Evolutionary conservation across 805 yeast genomes (phyloP).

Genomic region (Candida maris): DNA sequence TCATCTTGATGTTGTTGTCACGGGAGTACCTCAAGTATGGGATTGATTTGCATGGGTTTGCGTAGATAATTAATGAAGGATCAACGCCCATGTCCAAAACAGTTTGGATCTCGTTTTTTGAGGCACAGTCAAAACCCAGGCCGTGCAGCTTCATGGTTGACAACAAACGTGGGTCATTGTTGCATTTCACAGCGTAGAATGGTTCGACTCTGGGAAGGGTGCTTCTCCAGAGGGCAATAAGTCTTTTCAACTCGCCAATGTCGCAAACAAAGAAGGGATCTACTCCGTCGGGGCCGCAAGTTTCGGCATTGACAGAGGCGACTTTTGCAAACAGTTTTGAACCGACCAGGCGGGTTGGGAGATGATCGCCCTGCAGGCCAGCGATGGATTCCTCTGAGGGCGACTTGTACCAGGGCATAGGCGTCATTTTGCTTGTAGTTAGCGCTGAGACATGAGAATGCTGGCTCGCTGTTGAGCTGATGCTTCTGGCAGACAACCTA

Average conservation of each 20-base stretch:
- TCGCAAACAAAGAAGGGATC: slow-evolving; percentile 89
- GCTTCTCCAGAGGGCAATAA: slow-evolving; percentile 59
- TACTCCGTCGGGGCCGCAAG: slow-evolving; percentile 61
- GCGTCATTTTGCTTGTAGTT: slow-evolving; percentile 10
- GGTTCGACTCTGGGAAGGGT: slow-evolving; percentile 75
- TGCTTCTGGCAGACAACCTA: slow-evolving; percentile 6
- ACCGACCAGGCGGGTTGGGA: slow-evolving; percentile 12
- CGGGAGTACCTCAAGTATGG: slow-evolving; percentile 74
- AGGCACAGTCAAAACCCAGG: slow-evolving; percentile 89
- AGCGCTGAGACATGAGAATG: slow-evolving; percentile 7
- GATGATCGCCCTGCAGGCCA: neutral
- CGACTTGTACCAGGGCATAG: slow-evolving; percentile 10
- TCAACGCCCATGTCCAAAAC: slow-evolving; percentile 60
- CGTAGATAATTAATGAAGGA: slow-evolving; percentile 73
- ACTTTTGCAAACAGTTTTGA: slow-evolving; percentile 9
- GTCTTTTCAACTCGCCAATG: slow-evolving; percentile 63
- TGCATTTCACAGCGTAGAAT: slow-evolving; percentile 94
- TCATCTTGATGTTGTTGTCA: slow-evolving; percentile 53
- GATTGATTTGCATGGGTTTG: slow-evolving; percentile 90
- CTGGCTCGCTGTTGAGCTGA: slow-evolving; percentile 11
- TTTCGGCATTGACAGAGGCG: slow-evolving; percentile 10
- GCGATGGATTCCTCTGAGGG: slow-evolving; percentile 7
- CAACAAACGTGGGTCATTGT: slow-evolving; percentile 64
- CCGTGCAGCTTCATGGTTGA: slow-evolving; percentile 57
- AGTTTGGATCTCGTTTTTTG: slow-evolving; percentile 73